Conservation (phyloP, 306 rosid species). For the Vicia villosa region DNA sequence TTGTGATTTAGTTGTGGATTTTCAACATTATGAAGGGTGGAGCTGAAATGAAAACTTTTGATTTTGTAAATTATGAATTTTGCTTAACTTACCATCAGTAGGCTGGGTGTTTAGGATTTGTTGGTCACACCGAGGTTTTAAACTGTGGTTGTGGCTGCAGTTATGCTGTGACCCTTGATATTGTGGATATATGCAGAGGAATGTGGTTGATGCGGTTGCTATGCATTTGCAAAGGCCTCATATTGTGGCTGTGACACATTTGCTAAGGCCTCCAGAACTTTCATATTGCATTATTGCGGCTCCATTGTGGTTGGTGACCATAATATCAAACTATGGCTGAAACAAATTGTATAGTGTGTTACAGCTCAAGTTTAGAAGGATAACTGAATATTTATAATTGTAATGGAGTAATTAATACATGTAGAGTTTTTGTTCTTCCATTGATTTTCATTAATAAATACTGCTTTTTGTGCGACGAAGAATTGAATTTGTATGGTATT, state of each 20-base stretch:
- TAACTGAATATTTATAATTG: background rate
- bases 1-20: conserved; percentile 7
- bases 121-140: background rate
- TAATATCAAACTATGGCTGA: background rate
- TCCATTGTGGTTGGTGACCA: background rate
- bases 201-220: too few relatives aligned
- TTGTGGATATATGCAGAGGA: too few relatives aligned
- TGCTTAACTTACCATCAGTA: background rate
- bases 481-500: conserved; percentile 17
- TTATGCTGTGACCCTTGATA: too few relatives aligned
- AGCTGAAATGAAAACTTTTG: background rate
- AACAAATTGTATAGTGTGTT: background rate
- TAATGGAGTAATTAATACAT: background rate
- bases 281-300: background rate
- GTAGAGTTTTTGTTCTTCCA: background rate
- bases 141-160: conserved; percentile 1
- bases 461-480: conserved; percentile 21
- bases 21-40: background rate
- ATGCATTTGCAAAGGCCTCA: background rate
- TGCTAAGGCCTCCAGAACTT: too few relatives aligned
- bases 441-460: conserved; percentile 1
- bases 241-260: too few relatives aligned
- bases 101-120: conserved; percentile 7
- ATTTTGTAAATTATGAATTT: background rate
- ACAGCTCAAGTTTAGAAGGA: background rate